Evolutionary conservation across 495 filamentous ascomycete species (phyloP), one percentile per base, ranked within the genome.

Genomic region (Physcia stellaris): DNA sequence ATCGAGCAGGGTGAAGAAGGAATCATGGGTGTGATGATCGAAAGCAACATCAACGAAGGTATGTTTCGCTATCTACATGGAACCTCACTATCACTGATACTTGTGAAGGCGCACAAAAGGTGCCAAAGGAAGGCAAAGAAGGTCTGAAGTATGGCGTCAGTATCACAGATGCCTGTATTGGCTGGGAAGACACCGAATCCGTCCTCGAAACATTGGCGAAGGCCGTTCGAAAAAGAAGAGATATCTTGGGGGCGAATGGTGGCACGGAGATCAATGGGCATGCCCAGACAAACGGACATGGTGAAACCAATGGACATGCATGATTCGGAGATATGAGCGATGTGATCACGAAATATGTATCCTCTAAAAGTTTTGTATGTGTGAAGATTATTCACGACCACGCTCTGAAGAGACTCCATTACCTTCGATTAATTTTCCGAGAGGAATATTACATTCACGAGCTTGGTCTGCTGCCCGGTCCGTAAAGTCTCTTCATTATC

Each of bases 21-120:
- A 40, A 94, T 98, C 52, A 70, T 96, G 45, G 90, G 88, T 47
- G 80, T 96, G 45, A 98, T 98, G 90, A 93, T 98, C 50, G 90
- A 98, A 64, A 92, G 83, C 50, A 90, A 96, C 61, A 86, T 98
- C 70, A 73, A 86, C 55, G 90, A 94, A 64, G 90, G 90, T 52
- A 70, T 80, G 34, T 2, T 36, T 10, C 18, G 12, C 20, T 11
- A 9, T 4, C 24, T 15, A 2, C 4, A 11, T 11, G 16, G n/a
- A 7, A 16, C 1, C 3, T 12, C 11, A 7, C 9, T 17, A 13
- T 13, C 23, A 23, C 38, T 49, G 17, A 46, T 18, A 15, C 13
- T 13, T 19, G 1, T n/a, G 26, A 5, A 47, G 47, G 43, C 6
- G 35, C 43, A 67, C 90, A 98, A 61, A 94, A 94, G 61, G 83